Base-by-base conservation (phyloP, 1,139 yeast species). In the Blastobotrys capitulatus region DNA sequence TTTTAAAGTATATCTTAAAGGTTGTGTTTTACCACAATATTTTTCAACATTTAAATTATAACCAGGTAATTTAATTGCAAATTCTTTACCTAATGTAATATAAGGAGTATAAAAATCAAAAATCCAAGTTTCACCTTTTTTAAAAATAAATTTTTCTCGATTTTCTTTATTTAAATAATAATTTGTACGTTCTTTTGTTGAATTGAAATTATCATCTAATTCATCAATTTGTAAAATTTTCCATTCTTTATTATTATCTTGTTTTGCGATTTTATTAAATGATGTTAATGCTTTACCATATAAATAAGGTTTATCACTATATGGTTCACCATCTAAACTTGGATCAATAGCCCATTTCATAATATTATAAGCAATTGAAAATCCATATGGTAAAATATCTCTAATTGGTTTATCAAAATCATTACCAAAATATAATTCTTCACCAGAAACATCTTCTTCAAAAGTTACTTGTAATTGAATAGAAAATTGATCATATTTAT, bases 251-350 rank as follows among this genome's bases (percentile, higher is more conserved):
- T 19, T 42, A 18, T 34, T n/a, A 22, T 26, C 42, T 9, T 44
- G 38, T 34, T 19, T 31, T 13, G n/a, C 3, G 12, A 29, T 9
- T 29, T 13, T 29, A 52, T 80, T 80, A 60, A 83, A 77, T 51
- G 83, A 78, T 51, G 80, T 76, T 55, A 83, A 63, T 0, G 80
- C 83, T 39, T 77, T 71, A 0, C 88, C 87, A 55, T 82, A 83
- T 20, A 83, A 66, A 60, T 68, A 83, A 1, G 68, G 92, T 59
- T 75, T 72, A 47, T 82, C 86, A 37, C 69, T 66, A 58, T 79
- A 80, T 3, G 81, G 68, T 59, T 84, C 89, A 4, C 83, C 87
- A 48, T 73, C 77, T 12, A 81, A 79, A 32, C 84, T 77, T 36
- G 82, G 82, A 61, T 82, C 86, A 44, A 84, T 76, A 57, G 65